phyloP scores from a whole-genome alignment of 73 alveolate genomes.

The Paramecium biaurelia region DNA sequence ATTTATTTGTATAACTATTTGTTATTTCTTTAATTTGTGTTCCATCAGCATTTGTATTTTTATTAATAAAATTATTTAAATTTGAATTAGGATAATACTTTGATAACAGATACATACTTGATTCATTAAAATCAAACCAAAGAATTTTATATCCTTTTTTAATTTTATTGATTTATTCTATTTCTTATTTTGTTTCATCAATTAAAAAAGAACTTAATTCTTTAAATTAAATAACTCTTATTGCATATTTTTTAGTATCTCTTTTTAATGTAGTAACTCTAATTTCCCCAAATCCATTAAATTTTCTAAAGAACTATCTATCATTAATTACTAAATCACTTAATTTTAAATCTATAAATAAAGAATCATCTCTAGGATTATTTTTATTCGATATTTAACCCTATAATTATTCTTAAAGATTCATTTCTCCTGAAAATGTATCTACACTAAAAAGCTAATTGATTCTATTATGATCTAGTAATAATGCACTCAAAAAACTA shows the following conservation, averaged over 20 bases:
- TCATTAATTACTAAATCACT: not conserved
- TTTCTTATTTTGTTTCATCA: slow-evolving; percentile 10
- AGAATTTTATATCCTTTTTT: slow-evolving; percentile 3
- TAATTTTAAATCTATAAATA: not conserved
- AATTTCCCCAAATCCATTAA: slow-evolving; percentile 16
- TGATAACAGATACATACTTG: not conserved
- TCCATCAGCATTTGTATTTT: not conserved
- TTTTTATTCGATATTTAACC: not conserved
- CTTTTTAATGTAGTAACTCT: not conserved
- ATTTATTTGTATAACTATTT: not conserved
- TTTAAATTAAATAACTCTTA: not conserved
- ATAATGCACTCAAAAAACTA: not conserved
- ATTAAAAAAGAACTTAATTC: slow-evolving; percentile 28
- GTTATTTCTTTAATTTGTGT: not conserved
- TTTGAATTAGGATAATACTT: not conserved
- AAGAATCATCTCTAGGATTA: not conserved
- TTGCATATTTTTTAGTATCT: not conserved
- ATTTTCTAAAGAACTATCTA: not conserved
- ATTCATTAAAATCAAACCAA: not conserved
- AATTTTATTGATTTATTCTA: not conserved
- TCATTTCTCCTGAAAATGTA: not conserved
- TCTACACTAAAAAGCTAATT: not conserved
- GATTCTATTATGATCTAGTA: not conserved
- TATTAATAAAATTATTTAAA: not conserved
- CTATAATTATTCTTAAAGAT: not conserved